Conservation (phyloP, 345 rosid species). For the Capsella bursapastoris region DNA sequence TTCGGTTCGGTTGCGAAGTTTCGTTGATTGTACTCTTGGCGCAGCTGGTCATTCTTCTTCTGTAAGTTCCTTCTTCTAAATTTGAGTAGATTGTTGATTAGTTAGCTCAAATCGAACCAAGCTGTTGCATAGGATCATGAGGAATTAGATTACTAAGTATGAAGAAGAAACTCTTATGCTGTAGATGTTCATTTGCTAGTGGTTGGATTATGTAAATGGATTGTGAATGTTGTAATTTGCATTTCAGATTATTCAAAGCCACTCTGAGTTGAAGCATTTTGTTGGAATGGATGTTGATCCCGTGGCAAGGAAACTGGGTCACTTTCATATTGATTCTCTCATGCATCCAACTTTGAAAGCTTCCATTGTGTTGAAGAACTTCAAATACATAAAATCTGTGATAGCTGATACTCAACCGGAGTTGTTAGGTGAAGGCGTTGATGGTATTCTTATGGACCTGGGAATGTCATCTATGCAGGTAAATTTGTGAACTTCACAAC, state of each 20-base stretch:
- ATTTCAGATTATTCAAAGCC: slow-evolving; percentile 69
- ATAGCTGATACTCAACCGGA: slow-evolving; percentile 52
- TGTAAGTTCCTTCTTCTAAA: slow-evolving; percentile 47
- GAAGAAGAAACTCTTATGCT: background rate
- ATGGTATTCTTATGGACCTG: slow-evolving; percentile 92
- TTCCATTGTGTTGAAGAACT: slow-evolving; percentile 60
- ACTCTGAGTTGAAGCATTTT: slow-evolving; percentile 64
- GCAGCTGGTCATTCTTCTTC: slow-evolving; percentile 94
- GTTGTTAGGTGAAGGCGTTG: slow-evolving; percentile 59
- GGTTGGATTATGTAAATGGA: background rate
- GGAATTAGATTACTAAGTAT: background rate
- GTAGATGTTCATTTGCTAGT: background rate
- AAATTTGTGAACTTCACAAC: background rate
- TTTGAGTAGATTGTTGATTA: slow-evolving; percentile 10
- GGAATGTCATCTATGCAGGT: slow-evolving; percentile 99
- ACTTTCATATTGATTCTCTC: slow-evolving; percentile 52
- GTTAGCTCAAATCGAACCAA: slow-evolving; percentile 20
- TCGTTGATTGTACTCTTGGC: slow-evolving; percentile 91
- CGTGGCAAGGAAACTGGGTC: slow-evolving; percentile 65
- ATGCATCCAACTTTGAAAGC: slow-evolving; percentile 57
- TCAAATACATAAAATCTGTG: slow-evolving; percentile 58
- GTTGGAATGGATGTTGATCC: slow-evolving; percentile 97
- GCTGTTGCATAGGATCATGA: background rate
- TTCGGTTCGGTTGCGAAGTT: slow-evolving; percentile 56
- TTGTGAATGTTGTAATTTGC: slow-evolving; percentile 13